These are phyloP conservation scores for Tricholoma sp. DNA, from an alignment of 768 basidiomycete species.

Conservation along the genomic window DNA sequence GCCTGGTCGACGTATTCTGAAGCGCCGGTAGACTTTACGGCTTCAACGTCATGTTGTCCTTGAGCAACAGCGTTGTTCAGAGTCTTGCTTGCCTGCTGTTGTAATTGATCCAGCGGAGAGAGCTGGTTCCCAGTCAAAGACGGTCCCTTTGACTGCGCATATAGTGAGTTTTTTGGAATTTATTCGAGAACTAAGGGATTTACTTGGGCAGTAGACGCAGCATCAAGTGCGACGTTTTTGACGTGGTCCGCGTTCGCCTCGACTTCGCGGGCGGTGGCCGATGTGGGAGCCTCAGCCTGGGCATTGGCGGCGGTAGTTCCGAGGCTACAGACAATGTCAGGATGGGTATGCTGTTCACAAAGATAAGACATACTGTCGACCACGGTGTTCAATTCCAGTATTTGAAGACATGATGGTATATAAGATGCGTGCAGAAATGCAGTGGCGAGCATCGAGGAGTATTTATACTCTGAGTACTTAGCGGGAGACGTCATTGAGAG, in stretches of 20 bases:
- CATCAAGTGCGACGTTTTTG: conserved; percentile 43
- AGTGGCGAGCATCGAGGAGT: neutral
- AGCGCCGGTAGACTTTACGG: conserved; percentile 36
- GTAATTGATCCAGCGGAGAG: conserved; percentile 31
- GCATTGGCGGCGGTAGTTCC: conserved; percentile 55
- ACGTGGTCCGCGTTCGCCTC: conserved; percentile 41
- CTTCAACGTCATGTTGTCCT: conserved; percentile 47
- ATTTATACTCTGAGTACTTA: neutral
- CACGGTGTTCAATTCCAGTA: conserved; percentile 24
- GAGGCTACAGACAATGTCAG: conserved; percentile 15
- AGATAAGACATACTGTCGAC: conserved; percentile 25
- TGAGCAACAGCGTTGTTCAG: conserved; percentile 52
- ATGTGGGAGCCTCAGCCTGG: conserved; percentile 41
- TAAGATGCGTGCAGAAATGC: neutral
- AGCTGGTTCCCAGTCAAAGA: conserved; percentile 20
- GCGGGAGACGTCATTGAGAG: neutral
- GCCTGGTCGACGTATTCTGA: conserved; percentile 52
- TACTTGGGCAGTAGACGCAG: conserved; percentile 51
- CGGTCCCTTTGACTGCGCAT: conserved; percentile 26
- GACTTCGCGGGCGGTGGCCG: conserved; percentile 36
- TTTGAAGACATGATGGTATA: conserved; percentile 20
- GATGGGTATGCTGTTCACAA: neutral
- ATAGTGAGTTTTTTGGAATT: neutral
- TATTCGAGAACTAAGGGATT: conserved; percentile 1
- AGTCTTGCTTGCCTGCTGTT: conserved; percentile 29